Conservation (phyloP, 2,329 filamentous ascomycete genomes). For the Tolypocladium sp. region DNA sequence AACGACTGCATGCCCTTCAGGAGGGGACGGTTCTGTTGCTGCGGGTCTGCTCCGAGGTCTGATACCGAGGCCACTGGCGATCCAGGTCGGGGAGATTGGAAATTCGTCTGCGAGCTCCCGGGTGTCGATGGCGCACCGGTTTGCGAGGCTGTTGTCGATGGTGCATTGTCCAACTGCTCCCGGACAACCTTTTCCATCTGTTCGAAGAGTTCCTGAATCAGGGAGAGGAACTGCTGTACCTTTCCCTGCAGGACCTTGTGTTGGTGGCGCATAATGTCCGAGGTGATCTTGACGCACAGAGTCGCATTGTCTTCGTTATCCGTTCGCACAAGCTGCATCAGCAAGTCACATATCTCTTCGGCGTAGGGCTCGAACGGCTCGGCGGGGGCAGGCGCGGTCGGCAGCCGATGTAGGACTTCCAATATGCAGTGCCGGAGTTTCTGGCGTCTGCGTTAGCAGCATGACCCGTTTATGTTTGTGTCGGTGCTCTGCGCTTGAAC, state of each 20-base stretch:
- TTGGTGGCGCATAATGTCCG: conserved; percentile 92
- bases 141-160: conserved; percentile 41
- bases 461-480: too few species aligned
- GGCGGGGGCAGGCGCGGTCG: conserved; percentile 57
- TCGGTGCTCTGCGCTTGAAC: conserved; percentile 10
- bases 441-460: conserved; percentile 28
- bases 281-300: conserved; percentile 96
- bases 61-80: conserved; percentile 78
- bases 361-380: conserved; percentile 86
- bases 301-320: conserved; percentile 99
- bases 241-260: conserved; percentile 67
- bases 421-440: conserved; percentile 89
- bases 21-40: conserved; percentile 71
- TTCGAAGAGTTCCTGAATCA: conserved; percentile 94
- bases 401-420: conserved; percentile 85
- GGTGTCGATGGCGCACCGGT: conserved; percentile 57
- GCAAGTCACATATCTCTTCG: conserved; percentile 76
- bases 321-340: conserved; percentile 78
- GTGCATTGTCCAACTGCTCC: conserved; percentile 82
- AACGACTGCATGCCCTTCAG: conserved; percentile 97
- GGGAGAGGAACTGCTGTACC: conserved; percentile 79
- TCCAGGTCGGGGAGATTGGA: conserved; percentile 80
- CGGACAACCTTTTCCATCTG: conserved; percentile 91
- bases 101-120: conserved; percentile 57
- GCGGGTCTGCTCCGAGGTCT: conserved; percentile 72